Evolutionary conservation across 352 stramenopile species (phyloP).

Genomic region (Globisporangium rhizosaccharum): DNA sequence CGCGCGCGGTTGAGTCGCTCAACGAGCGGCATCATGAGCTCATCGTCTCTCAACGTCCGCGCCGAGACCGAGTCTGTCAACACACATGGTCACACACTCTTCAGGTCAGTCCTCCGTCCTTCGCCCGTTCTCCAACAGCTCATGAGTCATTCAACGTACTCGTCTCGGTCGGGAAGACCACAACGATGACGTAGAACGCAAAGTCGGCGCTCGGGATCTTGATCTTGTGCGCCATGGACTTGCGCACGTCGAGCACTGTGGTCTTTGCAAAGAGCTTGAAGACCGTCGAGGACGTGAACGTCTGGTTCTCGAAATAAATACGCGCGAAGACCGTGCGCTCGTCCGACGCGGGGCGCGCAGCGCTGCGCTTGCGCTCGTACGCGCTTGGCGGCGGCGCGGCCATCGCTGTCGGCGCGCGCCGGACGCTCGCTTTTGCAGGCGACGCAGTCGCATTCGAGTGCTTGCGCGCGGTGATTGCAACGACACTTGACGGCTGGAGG

Average conservation of each 20-base stretch:
- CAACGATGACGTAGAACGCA: conserved; percentile 72
- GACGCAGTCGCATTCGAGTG: conserved; percentile 1
- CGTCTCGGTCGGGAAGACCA: conserved; percentile 66
- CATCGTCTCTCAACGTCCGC: conserved; percentile 68
- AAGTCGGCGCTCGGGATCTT: conserved; percentile 63
- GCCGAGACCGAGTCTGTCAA: conserved; percentile 46
- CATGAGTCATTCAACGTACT: not conserved
- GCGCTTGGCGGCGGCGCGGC: not conserved
- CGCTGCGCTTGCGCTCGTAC: conserved; percentile 15
- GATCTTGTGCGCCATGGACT: conserved; percentile 81
- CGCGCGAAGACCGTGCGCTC: conserved; percentile 67
- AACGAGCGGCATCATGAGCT: conserved; percentile 69
- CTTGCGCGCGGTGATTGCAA: conserved; percentile 9
- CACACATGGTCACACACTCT: not conserved
- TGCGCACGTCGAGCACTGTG: conserved; percentile 68
- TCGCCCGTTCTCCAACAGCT: no score
- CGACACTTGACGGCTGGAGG: conserved; percentile 15
- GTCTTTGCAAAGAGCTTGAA: conserved; percentile 66
- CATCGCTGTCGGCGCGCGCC: not conserved
- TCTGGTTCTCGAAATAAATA: conserved; percentile 84
- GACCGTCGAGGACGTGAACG: conserved; percentile 77
- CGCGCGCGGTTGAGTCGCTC: conserved; percentile 58
- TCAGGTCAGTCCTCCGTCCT: no score
- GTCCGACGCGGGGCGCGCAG: conserved; percentile 20
- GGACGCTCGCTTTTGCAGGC: conserved; percentile 2